Conservation (phyloP, 2,329 filamentous ascomycete genomes). For the Talaromyces marneffei region DNA sequence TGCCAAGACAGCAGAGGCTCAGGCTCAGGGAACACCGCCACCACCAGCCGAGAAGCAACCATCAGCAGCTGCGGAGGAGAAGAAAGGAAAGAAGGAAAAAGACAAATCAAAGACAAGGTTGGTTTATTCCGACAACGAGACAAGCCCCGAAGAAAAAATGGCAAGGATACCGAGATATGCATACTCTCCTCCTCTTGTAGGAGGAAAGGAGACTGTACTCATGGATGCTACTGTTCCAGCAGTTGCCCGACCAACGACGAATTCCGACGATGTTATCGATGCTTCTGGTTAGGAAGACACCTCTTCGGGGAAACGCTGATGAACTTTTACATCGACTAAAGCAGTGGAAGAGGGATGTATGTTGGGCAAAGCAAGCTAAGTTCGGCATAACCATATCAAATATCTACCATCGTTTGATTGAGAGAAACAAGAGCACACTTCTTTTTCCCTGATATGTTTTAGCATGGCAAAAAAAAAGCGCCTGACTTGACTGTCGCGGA, state of each 20-base stretch:
- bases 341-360: slow-evolving; percentile 13
- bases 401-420: slow-evolving; percentile 24
- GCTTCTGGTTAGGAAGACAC: slow-evolving; percentile 23
- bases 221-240: slow-evolving; percentile 30
- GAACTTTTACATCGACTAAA: background rate
- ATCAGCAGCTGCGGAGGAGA: slow-evolving; percentile 49
- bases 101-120: slow-evolving; percentile 63
- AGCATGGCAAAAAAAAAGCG: slow-evolving; percentile 24
- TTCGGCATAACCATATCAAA: slow-evolving; percentile 29
- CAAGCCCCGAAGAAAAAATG: slow-evolving; percentile 88
- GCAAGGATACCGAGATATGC: slow-evolving; percentile 70
- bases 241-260: slow-evolving; percentile 30
- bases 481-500: slow-evolving; percentile 4
- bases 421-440: slow-evolving; percentile 17
- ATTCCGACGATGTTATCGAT: slow-evolving; percentile 32
- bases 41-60: slow-evolving; percentile 31
- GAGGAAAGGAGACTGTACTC: slow-evolving; percentile 32
- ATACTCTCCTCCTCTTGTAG: slow-evolving; percentile 46
- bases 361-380: slow-evolving; percentile 32
- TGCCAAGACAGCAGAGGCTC: slow-evolving; percentile 40
- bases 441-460: slow-evolving; percentile 32
- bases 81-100: slow-evolving; percentile 61
- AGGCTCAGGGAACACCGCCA: slow-evolving; percentile 25
- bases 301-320: background rate
- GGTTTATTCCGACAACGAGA: slow-evolving; percentile 73